Evolutionary conservation across 2,329 filamentous ascomycete genomes (phyloP).

Genomic region (Berkeleyomyces rouxiae): DNA sequence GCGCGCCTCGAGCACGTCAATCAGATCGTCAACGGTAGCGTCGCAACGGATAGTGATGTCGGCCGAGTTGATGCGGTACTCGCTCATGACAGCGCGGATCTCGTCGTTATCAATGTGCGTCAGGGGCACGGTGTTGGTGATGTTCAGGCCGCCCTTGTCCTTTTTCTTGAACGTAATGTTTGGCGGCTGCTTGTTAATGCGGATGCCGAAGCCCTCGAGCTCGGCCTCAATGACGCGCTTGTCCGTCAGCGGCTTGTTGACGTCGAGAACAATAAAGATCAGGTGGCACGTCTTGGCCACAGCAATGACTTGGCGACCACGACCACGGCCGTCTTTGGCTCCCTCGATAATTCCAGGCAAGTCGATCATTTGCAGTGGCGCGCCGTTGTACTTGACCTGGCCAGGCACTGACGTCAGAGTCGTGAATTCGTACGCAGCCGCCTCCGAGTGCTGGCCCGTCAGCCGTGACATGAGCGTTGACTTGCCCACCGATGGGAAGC

Average conservation of each 20-base stretch:
- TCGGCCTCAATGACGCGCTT: constrained; percentile 92
- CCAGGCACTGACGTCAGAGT: constrained; percentile 94
- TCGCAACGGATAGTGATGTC: constrained; percentile 97
- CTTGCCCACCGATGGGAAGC: constrained; percentile 95
- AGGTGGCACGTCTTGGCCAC: constrained; percentile 97
- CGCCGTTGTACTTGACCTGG: constrained; percentile 90
- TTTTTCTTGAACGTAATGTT: constrained; percentile 99
- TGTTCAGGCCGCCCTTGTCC: constrained; percentile 92
- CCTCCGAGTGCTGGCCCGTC: constrained; percentile 94
- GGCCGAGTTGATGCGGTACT: constrained; percentile 91
- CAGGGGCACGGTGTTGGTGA: constrained; percentile 85
- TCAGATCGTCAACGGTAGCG: constrained; percentile 90
- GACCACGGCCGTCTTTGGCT: constrained; percentile 93
- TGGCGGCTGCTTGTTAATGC: constrained; percentile 91
- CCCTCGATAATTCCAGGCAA: constrained; percentile 97
- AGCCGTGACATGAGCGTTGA: constrained; percentile 91
- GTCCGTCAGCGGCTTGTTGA: constrained; percentile 95
- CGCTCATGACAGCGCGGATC: constrained; percentile 93
- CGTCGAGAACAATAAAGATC: constrained; percentile 96
- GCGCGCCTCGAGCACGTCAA: constrained; percentile 89
- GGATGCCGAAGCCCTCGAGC: constrained; percentile 90
- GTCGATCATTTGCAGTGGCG: constrained; percentile 96
- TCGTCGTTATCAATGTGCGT: constrained; percentile 89
- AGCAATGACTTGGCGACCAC: constrained; percentile 95
- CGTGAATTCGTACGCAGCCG: constrained; percentile 95